These are phyloP conservation scores for Phaeosphaeria sp. DNA, from an alignment of 2,329 filamentous ascomycete species.

Conservation along the genomic window DNA sequence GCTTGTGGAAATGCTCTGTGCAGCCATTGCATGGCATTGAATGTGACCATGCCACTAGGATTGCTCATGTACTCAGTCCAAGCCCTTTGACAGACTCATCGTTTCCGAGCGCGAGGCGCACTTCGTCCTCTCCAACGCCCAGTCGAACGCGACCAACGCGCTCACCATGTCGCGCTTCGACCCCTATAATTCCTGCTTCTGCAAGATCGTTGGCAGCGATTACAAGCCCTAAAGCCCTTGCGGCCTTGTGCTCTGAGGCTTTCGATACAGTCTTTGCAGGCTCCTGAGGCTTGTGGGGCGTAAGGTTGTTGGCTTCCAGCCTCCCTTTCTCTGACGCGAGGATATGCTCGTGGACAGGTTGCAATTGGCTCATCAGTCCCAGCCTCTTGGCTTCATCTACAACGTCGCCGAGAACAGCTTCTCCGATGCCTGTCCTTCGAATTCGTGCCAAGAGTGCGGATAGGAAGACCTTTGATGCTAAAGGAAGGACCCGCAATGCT, in stretches of 20 bases:
- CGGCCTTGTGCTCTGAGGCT: slow-evolving; percentile 43
- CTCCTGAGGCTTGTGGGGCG: slow-evolving; percentile 20
- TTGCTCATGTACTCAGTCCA: slow-evolving; percentile 50
- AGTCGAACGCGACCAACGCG: slow-evolving; percentile 86
- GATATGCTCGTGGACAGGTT: slow-evolving; percentile 67
- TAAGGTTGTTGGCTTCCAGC: slow-evolving; percentile 10
- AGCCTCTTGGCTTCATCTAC: slow-evolving; percentile 82
- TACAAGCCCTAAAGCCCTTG: slow-evolving; percentile 64
- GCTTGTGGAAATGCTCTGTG: neutral
- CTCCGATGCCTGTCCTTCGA: slow-evolving; percentile 81
- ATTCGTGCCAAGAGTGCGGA: slow-evolving; percentile 80
- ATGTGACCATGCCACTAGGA: neutral
- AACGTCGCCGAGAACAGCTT: slow-evolving; percentile 88
- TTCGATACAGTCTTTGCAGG: slow-evolving; percentile 20
- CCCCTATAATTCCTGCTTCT: slow-evolving; percentile 83
- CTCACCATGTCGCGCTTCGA: slow-evolving; percentile 80
- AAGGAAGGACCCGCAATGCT: slow-evolving; percentile 80
- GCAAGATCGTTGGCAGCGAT: slow-evolving; percentile 81
- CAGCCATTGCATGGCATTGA: neutral
- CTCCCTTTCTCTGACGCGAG: slow-evolving; percentile 50
- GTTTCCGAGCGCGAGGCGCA: slow-evolving; percentile 84
- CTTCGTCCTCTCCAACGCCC: slow-evolving; percentile 87
- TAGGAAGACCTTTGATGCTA: slow-evolving; percentile 84
- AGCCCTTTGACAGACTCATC: slow-evolving; percentile 85
- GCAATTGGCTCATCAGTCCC: slow-evolving; percentile 65